Evolutionary conservation across 2,329 filamentous ascomycete species (phyloP).

Genomic region (Sporothrix curviconia): DNA sequence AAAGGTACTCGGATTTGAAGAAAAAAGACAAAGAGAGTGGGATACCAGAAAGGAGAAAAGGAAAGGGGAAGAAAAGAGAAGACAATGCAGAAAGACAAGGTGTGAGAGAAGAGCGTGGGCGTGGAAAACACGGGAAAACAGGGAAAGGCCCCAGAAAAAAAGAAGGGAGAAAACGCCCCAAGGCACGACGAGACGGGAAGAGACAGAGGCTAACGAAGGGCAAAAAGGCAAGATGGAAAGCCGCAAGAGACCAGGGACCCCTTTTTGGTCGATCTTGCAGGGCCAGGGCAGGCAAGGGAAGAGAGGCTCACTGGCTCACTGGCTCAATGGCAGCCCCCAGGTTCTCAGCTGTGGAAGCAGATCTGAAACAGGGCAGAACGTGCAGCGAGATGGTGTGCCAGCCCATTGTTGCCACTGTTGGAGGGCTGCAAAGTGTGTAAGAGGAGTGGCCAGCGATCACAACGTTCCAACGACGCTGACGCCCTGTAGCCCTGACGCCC

Average conservation of each 20-base stretch:
- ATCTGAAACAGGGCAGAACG: conserved; percentile 7
- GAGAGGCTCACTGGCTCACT: not conserved
- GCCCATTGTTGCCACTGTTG: too few relatives aligned
- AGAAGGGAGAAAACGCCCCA: not conserved
- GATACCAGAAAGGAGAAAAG: not conserved
- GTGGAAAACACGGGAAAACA: not conserved
- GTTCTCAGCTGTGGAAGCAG: too few relatives aligned
- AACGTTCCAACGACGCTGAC: too few relatives aligned
- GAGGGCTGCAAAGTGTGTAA: too few relatives aligned
- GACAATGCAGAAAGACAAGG: not conserved
- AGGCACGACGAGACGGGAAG: not conserved
- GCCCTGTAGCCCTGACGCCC: too few relatives aligned
- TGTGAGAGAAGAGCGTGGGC: not conserved
- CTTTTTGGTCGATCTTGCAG: conserved; percentile 9
- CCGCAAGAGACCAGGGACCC: conserved; percentile 9
- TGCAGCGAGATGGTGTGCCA: not conserved
- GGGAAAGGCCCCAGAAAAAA: not conserved
- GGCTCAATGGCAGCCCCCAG: too few relatives aligned
- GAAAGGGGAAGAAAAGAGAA: not conserved
- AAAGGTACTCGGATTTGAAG: too few relatives aligned
- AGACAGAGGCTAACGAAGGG: not conserved
- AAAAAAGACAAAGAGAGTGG: too few relatives aligned
- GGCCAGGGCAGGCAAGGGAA: not conserved
- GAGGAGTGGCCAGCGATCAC: too few relatives aligned
- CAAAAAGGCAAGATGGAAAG: too few relatives aligned